Evolutionary conservation across 2,329 filamentous ascomycete species (phyloP).

Genomic region (Penicillium verrucosum): DNA sequence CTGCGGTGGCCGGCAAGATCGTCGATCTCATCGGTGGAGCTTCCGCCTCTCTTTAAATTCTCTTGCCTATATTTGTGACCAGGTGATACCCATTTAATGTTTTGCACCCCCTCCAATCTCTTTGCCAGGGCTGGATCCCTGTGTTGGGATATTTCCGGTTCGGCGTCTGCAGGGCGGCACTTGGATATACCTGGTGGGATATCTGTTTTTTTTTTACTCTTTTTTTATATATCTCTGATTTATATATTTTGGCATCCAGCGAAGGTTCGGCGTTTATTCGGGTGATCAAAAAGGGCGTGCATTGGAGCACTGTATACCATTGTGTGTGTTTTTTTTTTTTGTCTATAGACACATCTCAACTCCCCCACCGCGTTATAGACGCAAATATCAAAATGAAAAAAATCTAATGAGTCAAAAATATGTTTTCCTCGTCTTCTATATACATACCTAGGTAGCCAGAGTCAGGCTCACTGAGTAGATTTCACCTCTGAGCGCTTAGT

Average conservation of each 20-base stretch:
- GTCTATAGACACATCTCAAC: conserved; percentile 30
- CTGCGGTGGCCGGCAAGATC: conserved; percentile 89
- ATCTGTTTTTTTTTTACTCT: conserved; percentile 3
- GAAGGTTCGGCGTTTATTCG: conserved; percentile 18
- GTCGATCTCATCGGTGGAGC: conserved; percentile 72
- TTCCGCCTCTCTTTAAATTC: conserved; percentile 25
- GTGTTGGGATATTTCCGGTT: conserved; percentile 29
- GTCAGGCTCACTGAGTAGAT: too few relatives aligned
- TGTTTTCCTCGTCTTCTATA: neutral
- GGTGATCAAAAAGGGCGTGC: conserved; percentile 20
- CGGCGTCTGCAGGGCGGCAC: conserved; percentile 26
- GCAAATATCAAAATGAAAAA: conserved; percentile 24
- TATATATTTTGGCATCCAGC: conserved; percentile 22
- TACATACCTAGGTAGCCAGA: neutral
- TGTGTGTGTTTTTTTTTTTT: conserved; percentile 9
- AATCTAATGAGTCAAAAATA: conserved; percentile 16
- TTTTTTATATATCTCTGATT: conserved; percentile 4
- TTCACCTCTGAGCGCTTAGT: too few relatives aligned
- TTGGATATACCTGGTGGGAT: conserved; percentile 21
- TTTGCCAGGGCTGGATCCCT: conserved; percentile 36
- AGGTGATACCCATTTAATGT: conserved; percentile 8
- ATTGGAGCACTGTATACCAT: conserved; percentile 22
- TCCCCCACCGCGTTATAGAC: conserved; percentile 21
- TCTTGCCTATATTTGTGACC: conserved; percentile 2
- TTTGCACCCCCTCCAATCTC: conserved; percentile 18